A percentile compares a stretch with the other conserved stretches of the same genome.
phyloP scores from a whole-genome alignment of 2,329 filamentous ascomycete species.

The Aspergillus novoparasiticus region DNA sequence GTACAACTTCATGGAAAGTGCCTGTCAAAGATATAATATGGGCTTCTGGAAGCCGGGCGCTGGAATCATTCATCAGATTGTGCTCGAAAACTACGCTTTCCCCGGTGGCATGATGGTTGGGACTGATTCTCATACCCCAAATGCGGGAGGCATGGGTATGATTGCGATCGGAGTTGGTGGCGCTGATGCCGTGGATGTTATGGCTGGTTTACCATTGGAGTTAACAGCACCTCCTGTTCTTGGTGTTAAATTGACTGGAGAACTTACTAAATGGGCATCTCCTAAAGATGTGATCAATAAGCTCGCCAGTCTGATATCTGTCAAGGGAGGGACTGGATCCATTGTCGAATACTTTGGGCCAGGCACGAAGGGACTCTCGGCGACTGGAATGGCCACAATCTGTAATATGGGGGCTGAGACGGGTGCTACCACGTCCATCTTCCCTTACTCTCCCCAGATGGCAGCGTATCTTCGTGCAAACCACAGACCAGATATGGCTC shows the following conservation, averaged over 20 bases:
- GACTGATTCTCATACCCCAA: slow-evolving; percentile 97
- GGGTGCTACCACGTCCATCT: slow-evolving; percentile 81
- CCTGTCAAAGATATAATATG: slow-evolving; percentile 97
- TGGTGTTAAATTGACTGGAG: slow-evolving; percentile 90
- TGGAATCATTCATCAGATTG: slow-evolving; percentile 98
- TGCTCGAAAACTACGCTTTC: slow-evolving; percentile 99
- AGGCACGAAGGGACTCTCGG: slow-evolving; percentile 72
- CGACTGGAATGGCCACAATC: slow-evolving; percentile 87
- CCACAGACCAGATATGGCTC: slow-evolving; percentile 93
- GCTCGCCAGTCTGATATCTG: slow-evolving; percentile 93
- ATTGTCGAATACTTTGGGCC: slow-evolving; percentile 65
- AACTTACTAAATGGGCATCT: slow-evolving; percentile 85
- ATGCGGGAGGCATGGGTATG: slow-evolving; percentile 95
- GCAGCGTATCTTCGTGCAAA: slow-evolving; percentile 90
- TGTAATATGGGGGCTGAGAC: slow-evolving; percentile 69
- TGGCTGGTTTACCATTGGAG: slow-evolving; percentile 97
- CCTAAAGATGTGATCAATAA: slow-evolving; percentile 99
- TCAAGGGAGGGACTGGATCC: slow-evolving; percentile 94
- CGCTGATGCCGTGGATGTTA: slow-evolving; percentile 97
- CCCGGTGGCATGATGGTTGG: slow-evolving; percentile 97
- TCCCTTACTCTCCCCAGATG: slow-evolving; percentile 79
- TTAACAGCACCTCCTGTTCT: slow-evolving; percentile 97
- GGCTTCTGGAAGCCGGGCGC: slow-evolving; percentile 99
- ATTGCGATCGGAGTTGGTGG: slow-evolving; percentile 93
- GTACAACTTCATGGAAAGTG: slow-evolving; percentile 91